Evolutionary conservation across 345 rosid species (phyloP).

Genomic region (Melaleuca alternifolia): DNA sequence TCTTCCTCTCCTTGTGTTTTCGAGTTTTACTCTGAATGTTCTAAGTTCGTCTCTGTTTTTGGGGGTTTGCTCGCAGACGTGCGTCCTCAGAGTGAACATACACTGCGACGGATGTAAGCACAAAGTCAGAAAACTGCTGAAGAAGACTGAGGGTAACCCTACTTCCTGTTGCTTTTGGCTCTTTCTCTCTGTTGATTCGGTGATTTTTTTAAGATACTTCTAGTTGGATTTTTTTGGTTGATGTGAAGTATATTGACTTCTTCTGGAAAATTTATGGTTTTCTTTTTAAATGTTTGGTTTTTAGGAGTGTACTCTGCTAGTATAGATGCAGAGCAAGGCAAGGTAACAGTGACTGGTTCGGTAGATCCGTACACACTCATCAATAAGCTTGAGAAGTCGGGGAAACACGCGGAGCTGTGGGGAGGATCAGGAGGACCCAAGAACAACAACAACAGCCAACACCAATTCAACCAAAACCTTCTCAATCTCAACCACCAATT

Average conservation of each 20-base stretch:
- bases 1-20: neutral
- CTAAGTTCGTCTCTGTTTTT: slow-evolving; percentile 1
- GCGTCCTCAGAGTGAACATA: slow-evolving; percentile 78
- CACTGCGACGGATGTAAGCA: slow-evolving; percentile 90
- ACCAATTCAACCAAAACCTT: slow-evolving; percentile 12
- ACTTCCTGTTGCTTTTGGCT: neutral
- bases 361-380: slow-evolving; percentile 68
- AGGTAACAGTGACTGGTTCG: slow-evolving; percentile 76
- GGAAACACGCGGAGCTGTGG: slow-evolving; percentile 88
- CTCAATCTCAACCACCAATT: slow-evolving; percentile 30
- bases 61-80: slow-evolving; percentile 32
- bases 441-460: neutral
- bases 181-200: neutral
- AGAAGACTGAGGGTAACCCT: slow-evolving; percentile 55
- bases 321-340: slow-evolving; percentile 79
- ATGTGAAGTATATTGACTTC: neutral
- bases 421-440: slow-evolving; percentile 50
- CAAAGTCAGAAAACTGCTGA: slow-evolving; percentile 67
- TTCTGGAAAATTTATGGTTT: neutral
- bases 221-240: neutral
- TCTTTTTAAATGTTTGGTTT: neutral
- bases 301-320: slow-evolving; percentile 59
- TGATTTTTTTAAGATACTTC: neutral
- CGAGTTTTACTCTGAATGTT: neutral
- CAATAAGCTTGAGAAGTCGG: slow-evolving; percentile 73